Base-by-base conservation (phyloP, 257 asterid species). In the Solanum medicagineum region DNA sequence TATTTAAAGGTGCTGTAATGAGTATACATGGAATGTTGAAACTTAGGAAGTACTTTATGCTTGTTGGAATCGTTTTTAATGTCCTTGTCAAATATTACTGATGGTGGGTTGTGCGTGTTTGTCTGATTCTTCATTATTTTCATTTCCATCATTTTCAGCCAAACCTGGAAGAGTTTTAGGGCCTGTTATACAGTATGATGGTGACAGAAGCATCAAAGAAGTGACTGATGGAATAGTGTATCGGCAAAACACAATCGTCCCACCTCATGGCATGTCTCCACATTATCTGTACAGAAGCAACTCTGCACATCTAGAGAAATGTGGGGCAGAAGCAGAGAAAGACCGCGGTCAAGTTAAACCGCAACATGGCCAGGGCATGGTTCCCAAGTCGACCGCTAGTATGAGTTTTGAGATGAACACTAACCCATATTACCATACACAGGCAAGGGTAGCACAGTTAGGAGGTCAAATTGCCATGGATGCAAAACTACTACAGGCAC, bases 401-500 rank as follows among this genome's bases (percentile, higher is more conserved):
- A 55, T 73, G 87, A 85, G 79, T 47, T 69, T 89, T 6, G 93
- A 89, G 16, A 87, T 87, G 87, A 93, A 88, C 84, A 86, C 89
- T 24, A 90, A 91, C 87, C 91, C 92, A 7, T 92, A 93, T 84
- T 86, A 87, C 89, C 93, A 87, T 85, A 55, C 93, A 7, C 94
- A 92, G 62, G 88, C 90, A 47, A 93, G 90, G 86, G 89, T 90
- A 2, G 90, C 91, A 82, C 89, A 85, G 22, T 22, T 89, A 82
- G 89, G 86, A 60, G 82, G 92, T 84, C 94, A 93, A 85, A 90
- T 94, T 1, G 89, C 89, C 36, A 88, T 95, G 0, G 95, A 93
- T 69, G 93, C 93, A 9, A 93, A 93, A 84, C 63, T 95, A 88
- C 85, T 95, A 82, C 95, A 95, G 85, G 94, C 98, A 44, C 98